Conservation (phyloP, 768 basidiomycete species). For the Vararia minispora region DNA sequence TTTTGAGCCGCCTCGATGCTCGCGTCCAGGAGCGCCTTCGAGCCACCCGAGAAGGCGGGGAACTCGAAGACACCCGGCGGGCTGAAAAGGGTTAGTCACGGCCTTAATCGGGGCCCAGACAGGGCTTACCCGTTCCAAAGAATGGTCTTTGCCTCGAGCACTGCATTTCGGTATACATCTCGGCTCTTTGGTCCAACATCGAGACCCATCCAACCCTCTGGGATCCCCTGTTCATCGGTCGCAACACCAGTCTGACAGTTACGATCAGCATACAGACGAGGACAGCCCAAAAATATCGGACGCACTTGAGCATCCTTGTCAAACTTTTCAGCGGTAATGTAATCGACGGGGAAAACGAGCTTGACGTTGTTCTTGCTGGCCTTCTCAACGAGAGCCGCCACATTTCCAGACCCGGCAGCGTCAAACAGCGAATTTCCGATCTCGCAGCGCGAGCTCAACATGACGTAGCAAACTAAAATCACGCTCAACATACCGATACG, state of each 20-base stretch:
- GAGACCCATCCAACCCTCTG: constrained; percentile 90
- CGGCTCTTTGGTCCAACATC: constrained; percentile 83
- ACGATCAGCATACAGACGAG: background rate
- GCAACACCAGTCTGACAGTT: constrained; percentile 51
- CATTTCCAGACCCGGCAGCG: constrained; percentile 78
- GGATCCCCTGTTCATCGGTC: constrained; percentile 80
- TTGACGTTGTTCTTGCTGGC: constrained; percentile 88
- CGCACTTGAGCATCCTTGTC: constrained; percentile 79
- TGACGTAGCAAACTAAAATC: constrained; percentile 3
- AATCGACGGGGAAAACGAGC: constrained; percentile 93
- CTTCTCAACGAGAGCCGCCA: constrained; percentile 74
- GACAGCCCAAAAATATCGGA: background rate
- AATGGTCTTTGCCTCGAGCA: constrained; percentile 86
- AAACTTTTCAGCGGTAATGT: constrained; percentile 90
- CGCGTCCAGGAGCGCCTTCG: constrained; percentile 73
- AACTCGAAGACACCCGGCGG: constrained; percentile 98
- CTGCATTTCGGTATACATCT: constrained; percentile 67
- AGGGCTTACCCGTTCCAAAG: constrained; percentile 82
- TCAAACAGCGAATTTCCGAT: constrained; percentile 96
- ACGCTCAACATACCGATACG: constrained; percentile 40
- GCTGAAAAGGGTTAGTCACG: constrained; percentile 29
- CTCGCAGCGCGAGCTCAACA: constrained; percentile 25
- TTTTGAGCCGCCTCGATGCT: constrained; percentile 77
- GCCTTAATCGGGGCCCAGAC: background rate
- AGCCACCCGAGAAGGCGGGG: constrained; percentile 80